Evolutionary conservation across 106 monocot genomes (phyloP).

Genomic region (Amphibolis antarctica): DNA sequence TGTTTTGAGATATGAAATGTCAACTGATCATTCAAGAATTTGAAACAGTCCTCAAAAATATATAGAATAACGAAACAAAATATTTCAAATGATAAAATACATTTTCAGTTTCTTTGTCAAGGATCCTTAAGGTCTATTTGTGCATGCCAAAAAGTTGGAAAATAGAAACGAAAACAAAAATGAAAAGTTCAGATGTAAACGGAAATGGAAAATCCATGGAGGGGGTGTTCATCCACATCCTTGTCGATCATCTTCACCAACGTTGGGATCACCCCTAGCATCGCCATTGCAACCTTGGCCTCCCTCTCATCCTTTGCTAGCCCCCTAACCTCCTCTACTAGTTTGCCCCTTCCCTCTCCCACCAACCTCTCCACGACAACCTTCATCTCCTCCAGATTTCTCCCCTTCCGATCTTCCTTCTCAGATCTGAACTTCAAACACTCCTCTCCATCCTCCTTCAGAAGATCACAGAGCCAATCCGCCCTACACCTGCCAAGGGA

Average conservation of each 20-base stretch:
- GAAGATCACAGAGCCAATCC: slow-evolving; percentile 43
- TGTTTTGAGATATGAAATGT: too few relatives aligned
- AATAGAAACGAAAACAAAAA: too few relatives aligned
- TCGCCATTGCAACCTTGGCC: slow-evolving; percentile 46
- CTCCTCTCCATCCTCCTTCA: slow-evolving; percentile 31
- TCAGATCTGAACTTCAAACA: slow-evolving; percentile 3
- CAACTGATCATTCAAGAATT: too few relatives aligned
- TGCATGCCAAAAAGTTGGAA: too few relatives aligned
- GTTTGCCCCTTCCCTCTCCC: slow-evolving; percentile 8
- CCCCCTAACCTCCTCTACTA: slow-evolving; percentile 41
- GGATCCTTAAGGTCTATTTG: too few relatives aligned
- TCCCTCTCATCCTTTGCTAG: slow-evolving; percentile 53
- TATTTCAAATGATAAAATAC: too few relatives aligned
- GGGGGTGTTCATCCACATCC: slow-evolving; percentile 12
- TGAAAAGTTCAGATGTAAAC: too few relatives aligned
- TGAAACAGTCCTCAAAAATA: too few relatives aligned
- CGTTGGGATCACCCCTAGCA: slow-evolving; percentile 64
- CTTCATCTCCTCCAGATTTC: slow-evolving; percentile 48
- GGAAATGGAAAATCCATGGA: too few relatives aligned
- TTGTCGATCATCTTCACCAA: slow-evolving; percentile 39
- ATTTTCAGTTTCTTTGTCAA: too few relatives aligned
- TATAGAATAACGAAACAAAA: too few relatives aligned
- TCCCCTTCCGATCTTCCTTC: slow-evolving; percentile 4
- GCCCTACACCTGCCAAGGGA: background rate
- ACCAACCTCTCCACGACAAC: slow-evolving; percentile 27